phyloP scores from a whole-genome alignment of 805 yeast species.

The Pichia phayaonensis region DNA sequence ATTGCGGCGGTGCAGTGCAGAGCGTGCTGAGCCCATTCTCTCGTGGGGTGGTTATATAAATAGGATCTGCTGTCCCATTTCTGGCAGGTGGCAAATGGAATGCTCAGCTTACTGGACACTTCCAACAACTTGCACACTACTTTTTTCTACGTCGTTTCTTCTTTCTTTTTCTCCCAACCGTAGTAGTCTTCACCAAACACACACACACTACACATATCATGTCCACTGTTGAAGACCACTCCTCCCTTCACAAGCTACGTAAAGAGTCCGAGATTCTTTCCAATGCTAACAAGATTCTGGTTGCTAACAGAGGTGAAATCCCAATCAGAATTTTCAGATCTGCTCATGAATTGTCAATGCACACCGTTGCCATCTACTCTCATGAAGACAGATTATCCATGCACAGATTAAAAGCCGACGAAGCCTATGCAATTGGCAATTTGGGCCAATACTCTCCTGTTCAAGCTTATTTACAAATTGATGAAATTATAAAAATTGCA shows the following conservation, averaged over 20 bases:
- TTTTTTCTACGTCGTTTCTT: not conserved
- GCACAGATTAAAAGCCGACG: slow-evolving; percentile 94
- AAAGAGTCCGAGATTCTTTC: slow-evolving; percentile 40
- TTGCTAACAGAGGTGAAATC: slow-evolving; percentile 81
- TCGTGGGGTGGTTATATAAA: too few species aligned
- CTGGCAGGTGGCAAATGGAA: too few species aligned
- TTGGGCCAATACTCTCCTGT: slow-evolving; percentile 91
- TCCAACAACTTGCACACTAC: too few species aligned
- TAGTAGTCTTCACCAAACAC: not conserved
- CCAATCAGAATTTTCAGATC: slow-evolving; percentile 89
- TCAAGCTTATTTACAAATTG: slow-evolving; percentile 91
- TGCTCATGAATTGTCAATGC: slow-evolving; percentile 96
- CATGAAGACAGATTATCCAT: slow-evolving; percentile 91
- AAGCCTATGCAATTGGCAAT: slow-evolving; percentile 84
- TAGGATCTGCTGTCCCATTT: not conserved
- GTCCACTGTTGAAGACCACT: slow-evolving; percentile 29
- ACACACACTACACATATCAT: too few species aligned
- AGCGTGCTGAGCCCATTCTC: too few species aligned
- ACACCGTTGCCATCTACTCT: slow-evolving; percentile 93
- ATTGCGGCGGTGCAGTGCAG: too few species aligned
- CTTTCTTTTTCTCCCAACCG: not conserved
- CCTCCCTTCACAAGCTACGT: slow-evolving; percentile 30
- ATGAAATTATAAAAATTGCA: slow-evolving; percentile 87
- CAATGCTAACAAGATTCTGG: slow-evolving; percentile 55
- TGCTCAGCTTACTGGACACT: too few species aligned